Evolutionary conservation across 208 protist genomes (phyloP).

Genomic region (Leishmania lainsoni): DNA sequence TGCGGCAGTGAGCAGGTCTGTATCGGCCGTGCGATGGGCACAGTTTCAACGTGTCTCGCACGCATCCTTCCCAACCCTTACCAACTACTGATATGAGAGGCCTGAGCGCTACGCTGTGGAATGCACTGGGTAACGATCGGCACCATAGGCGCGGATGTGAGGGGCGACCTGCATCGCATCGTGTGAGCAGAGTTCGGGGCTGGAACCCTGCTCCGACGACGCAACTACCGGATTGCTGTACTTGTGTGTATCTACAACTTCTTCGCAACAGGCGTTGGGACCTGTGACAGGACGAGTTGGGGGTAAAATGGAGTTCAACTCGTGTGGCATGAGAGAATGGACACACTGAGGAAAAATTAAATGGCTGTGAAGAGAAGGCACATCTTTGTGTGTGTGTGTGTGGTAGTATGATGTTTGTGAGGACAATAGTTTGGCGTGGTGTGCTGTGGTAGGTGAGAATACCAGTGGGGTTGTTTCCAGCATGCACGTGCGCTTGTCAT

Average conservation of each 20-base stretch:
- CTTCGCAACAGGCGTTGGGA: not conserved
- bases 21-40: not conserved
- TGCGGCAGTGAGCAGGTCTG: not conserved
- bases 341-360: not conserved
- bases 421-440: too few relatives aligned
- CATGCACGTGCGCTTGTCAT: not conserved
- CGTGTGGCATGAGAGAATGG: not conserved
- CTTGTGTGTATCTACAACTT: not conserved
- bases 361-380: not conserved
- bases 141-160: not conserved
- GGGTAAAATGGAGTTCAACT: not conserved
- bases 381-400: not conserved
- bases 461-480: not conserved
- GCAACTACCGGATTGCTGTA: not conserved
- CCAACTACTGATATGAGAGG: not conserved
- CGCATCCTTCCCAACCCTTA: not conserved
- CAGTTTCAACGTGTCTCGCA: not conserved
- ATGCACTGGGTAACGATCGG: not conserved
- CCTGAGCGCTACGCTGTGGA: not conserved
- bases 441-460: not conserved
- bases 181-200: not conserved
- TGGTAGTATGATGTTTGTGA: not conserved
- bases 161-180: not conserved
- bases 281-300: not conserved
- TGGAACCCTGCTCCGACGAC: not conserved